Evolutionary conservation across 306 rosid genomes (phyloP), one percentile per base, ranked within the genome.

Genomic region (Pterocarpus santalinus): DNA sequence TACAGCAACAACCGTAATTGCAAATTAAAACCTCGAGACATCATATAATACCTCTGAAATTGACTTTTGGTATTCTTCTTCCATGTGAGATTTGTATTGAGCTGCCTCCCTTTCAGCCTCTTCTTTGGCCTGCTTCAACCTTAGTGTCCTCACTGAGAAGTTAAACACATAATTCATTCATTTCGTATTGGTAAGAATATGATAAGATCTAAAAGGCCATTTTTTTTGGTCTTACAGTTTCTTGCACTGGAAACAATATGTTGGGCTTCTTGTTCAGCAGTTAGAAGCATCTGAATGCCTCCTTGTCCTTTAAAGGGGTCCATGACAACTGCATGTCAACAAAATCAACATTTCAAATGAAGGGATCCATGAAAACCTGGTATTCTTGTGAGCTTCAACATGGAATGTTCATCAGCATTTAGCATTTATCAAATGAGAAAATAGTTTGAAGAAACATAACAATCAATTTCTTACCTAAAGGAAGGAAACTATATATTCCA

Each of bases 181-280:
- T 7, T n/a, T 72, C 57, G 51, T 53, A 38, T 69, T 61, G 61
- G 30, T 5, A 43, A 68, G 3, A 60, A 11, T 0, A 36, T 72
- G 55, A 39, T 13, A 44, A 58, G 12, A 15, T 55, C 7, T 16
- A 55, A n/a, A 15, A 55, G 16, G 32, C 61, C 61, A 55, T 16
- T 55, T 55, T 52, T 15, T 52, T 58, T 39, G n/a, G 68, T 44
- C 83, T 80, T 84, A 91, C 98, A 71, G 68, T 81, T 94, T 87
- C 96, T 92, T 75, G 98, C 98, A 28, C 28, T 74, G 52, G 91
- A 84, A 69, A 94, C 82, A 77, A 90, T 85, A 12, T 86, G 89
- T 77, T 94, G 98, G 44, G 96, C 98, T 76, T 94, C 98, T 85
- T 90, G 96, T 67, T 94, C 98, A 58, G 93, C 96, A 11, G 90